Evolutionary conservation across 78 protist genomes (phyloP).

Genomic region (Capsaspora owczarzaki): DNA sequence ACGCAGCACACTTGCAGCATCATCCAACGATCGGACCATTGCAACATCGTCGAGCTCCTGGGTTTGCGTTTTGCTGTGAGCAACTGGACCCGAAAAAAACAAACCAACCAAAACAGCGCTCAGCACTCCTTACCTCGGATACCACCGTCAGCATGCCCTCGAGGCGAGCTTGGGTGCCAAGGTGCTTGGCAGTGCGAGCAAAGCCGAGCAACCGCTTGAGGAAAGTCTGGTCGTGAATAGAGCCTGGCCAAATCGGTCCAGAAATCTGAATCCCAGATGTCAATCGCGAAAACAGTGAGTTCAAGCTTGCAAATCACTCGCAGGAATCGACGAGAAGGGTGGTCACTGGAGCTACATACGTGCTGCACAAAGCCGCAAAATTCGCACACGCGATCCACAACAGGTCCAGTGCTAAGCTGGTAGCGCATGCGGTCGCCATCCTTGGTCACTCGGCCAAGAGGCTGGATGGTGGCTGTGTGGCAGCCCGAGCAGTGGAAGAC

Average conservation of each 20-base stretch:
- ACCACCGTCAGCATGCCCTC: neutral
- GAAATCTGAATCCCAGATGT: conserved; percentile 25
- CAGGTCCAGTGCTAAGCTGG: conserved; percentile 14
- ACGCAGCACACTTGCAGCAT: neutral
- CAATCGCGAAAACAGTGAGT: neutral
- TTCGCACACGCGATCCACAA: neutral
- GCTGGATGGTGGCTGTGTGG: conserved; percentile 50
- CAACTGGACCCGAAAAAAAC: neutral
- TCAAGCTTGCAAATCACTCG: neutral
- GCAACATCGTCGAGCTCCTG: neutral
- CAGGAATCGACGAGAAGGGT: neutral
- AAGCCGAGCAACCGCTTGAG: neutral
- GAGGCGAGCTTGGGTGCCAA: neutral
- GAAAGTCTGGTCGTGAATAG: neutral
- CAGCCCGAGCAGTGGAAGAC: conserved; percentile 77
- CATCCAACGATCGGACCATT: neutral
- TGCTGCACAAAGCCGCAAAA: neutral
- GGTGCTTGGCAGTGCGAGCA: neutral
- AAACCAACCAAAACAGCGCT: neutral
- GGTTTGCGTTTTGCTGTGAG: neutral
- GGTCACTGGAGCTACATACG: neutral
- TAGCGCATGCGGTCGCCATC: conserved; percentile 10
- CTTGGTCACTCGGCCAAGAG: conserved; percentile 32
- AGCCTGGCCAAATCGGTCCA: conserved; percentile 83
- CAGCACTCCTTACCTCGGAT: neutral